phyloP scores from a whole-genome alignment of 371 early-diverging fungal species.

The Mortierella sp. region DNA sequence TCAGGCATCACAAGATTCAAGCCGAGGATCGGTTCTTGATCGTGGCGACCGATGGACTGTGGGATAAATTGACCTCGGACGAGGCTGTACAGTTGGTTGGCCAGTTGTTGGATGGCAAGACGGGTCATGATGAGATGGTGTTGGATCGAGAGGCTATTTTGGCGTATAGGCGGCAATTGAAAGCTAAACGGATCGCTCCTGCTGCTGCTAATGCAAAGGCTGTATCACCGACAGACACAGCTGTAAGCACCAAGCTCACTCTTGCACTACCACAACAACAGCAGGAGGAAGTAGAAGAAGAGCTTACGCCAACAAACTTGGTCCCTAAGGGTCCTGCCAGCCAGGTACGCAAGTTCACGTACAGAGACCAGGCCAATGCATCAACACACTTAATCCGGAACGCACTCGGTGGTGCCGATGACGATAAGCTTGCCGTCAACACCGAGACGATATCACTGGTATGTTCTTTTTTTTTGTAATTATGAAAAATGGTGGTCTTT shows the following conservation, averaged over 20 bases:
- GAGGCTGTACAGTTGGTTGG: constrained; percentile 76
- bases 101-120: constrained; percentile 60
- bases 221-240: background rate
- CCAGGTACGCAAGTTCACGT: constrained; percentile 39
- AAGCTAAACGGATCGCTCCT: background rate
- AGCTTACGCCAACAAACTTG: constrained; percentile 19
- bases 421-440: constrained; percentile 65
- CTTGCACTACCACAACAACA: background rate
- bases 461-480: constrained; percentile 31
- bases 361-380: constrained; percentile 69
- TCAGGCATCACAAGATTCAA: constrained; percentile 71
- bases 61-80: constrained; percentile 87
- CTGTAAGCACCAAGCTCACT: background rate
- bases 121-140: constrained; percentile 30
- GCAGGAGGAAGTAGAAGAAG: constrained; percentile 63
- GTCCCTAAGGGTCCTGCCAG: constrained; percentile 25
- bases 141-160: constrained; percentile 23
- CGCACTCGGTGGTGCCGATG: constrained; percentile 75
- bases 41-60: constrained; percentile 95
- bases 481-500: background rate
- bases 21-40: constrained; percentile 86
- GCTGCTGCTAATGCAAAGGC: too few relatives aligned
- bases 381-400: constrained; percentile 91
- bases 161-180: constrained; percentile 13
- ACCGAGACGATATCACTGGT: constrained; percentile 95